A percentile compares a stretch with the other conserved stretches of the same genome.
These are phyloP conservation scores for Nemania sp. DNA, from an alignment of 2,329 filamentous ascomycete species.

Conservation along the genomic window DNA sequence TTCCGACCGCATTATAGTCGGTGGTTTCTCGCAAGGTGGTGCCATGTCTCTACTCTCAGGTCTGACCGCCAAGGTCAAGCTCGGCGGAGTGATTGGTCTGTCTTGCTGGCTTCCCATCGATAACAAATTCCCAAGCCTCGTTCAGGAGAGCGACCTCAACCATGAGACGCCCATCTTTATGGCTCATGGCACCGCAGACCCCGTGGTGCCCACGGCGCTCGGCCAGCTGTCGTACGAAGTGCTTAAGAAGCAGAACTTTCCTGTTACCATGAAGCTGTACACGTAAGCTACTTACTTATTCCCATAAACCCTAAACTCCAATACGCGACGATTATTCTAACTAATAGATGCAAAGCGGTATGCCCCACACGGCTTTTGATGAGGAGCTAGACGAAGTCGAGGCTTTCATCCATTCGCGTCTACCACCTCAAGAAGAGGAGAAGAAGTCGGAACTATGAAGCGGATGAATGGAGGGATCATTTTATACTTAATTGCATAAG, in stretches of 20 bases:
- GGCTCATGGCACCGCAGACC: conserved; percentile 85
- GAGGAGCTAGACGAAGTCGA: conserved; percentile 88
- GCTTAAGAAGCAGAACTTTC: conserved; percentile 76
- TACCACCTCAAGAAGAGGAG: conserved; percentile 58
- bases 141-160: conserved; percentile 68
- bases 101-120: conserved; percentile 83
- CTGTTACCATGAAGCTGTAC: conserved; percentile 82
- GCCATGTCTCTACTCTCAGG: conserved; percentile 87
- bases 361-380: conserved; percentile 80
- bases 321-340: conserved; percentile 24
- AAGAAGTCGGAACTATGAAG: conserved; percentile 55
- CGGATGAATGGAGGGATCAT: background rate
- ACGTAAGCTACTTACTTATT: conserved; percentile 62
- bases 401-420: conserved; percentile 60
- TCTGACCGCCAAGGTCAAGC: conserved; percentile 76
- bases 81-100: conserved; percentile 89
- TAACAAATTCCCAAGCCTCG: conserved; percentile 69
- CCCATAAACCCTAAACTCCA: conserved; percentile 22
- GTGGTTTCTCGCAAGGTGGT: conserved; percentile 88
- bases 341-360: conserved; percentile 60
- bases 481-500: background rate
- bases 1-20: conserved; percentile 84
- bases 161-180: conserved; percentile 87
- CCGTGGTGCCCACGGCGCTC: conserved; percentile 76
- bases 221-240: conserved; percentile 75